Evolutionary conservation across 2,329 filamentous ascomycete genomes (phyloP), one percentile per base, ranked within the genome.

Genomic region (Fusarium pininemorale): DNA sequence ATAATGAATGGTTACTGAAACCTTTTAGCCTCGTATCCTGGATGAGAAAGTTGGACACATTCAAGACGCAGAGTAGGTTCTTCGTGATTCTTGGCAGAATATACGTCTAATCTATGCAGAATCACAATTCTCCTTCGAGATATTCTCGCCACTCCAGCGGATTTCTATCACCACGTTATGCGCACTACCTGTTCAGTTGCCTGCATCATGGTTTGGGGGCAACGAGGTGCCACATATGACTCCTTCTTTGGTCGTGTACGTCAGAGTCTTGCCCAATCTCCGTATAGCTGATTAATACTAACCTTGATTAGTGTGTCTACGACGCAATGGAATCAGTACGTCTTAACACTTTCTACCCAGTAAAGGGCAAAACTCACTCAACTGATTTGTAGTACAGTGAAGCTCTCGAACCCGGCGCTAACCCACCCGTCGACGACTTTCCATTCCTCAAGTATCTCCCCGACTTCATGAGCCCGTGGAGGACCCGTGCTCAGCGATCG

Each of bases 1-100:
- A 47, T 2, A 5, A 15, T 15, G 13, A 11, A 22, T 2, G 18
- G 45, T 1, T 15, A 48, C 45, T 22, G 0, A 48, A 5, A 1
- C 1, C 0, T 22, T 48, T 7, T 3, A 51, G 47, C 47, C 47
- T n/a, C 28, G 47, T n/a, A 32, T 51, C 3, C 22, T 51, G 15
- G 47, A 51, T 24, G 47, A 51, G 7, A 51, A 32, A 3, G 47
- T 32, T 24, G 47, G 47, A n/a, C 14, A n/a, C 2, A 51, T 51
- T 6, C 47, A 51, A 9, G 47, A 51, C 7, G 47, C 47, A 32
- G 47, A 51, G 47, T 51, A 30, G 1, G 45, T 30, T n/a, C 4
- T 14, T 48, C 18, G 18, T 7, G 3, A 13, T 48, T 5, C 45
- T 30, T 26, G 7, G 7, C 16, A 45, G 7, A 13, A 20, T 13